A percentile compares a stretch with the other conserved stretches of the same genome.
phyloP scores from a whole-genome alignment of 2,329 filamentous ascomycete genomes.

The Ophiocordyceps camponoti-saundersi region DNA sequence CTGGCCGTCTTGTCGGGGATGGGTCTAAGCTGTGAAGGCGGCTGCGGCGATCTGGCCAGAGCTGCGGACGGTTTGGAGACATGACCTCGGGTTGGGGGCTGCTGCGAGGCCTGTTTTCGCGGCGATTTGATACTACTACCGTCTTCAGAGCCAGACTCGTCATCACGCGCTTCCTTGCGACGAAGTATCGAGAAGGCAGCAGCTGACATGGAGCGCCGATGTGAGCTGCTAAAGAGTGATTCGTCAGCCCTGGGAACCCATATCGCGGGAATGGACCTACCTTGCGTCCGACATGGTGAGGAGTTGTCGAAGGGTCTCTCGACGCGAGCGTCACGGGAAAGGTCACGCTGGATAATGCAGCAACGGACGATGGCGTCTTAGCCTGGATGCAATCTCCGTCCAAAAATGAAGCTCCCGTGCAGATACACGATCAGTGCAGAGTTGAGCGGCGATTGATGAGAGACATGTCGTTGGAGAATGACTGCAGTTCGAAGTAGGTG shows the following conservation, averaged over 20 bases:
- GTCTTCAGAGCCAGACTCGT: constrained; percentile 37
- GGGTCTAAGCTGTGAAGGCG: constrained; percentile 16
- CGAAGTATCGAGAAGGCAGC: constrained; percentile 36
- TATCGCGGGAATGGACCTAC: neutral
- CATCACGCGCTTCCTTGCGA: constrained; percentile 30
- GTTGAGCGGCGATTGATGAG: neutral
- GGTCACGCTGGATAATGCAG: neutral
- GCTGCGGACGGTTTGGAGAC: constrained; percentile 28
- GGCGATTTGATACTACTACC: constrained; percentile 13
- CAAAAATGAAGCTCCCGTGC: no score
- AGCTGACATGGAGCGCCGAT: constrained; percentile 37
- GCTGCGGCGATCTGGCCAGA: constrained; percentile 22
- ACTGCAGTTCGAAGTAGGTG: no score
- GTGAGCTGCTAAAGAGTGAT: constrained; percentile 8
- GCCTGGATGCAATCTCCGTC: no score
- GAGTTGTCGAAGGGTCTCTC: neutral
- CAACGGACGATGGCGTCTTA: neutral
- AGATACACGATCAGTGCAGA: neutral
- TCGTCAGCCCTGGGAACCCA: neutral
- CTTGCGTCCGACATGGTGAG: neutral
- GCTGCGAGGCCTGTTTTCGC: constrained; percentile 9
- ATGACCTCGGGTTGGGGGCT: constrained; percentile 22
- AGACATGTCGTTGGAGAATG: no score
- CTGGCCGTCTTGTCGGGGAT: constrained; percentile 29
- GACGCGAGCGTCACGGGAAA: neutral